Conservation (phyloP, 78 protist species). For the Dictyostelium capitatum region DNA sequence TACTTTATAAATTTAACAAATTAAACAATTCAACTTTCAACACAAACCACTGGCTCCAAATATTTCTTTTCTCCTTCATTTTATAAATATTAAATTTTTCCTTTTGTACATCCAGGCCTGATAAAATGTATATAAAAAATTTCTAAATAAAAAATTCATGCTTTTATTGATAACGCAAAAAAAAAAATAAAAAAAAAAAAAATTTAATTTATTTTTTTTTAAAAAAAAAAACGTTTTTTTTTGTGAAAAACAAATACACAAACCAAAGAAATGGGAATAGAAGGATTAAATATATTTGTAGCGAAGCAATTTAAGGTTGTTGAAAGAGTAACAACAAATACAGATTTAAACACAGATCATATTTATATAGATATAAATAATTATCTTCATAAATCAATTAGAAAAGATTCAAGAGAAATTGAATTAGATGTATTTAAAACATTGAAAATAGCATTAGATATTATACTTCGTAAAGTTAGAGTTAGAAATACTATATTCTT, state of each 20-base stretch:
- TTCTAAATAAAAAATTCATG: too few relatives aligned
- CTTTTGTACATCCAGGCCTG: too few relatives aligned
- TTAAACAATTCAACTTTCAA: too few relatives aligned
- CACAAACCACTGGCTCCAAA: too few relatives aligned
- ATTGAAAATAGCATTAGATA: neutral
- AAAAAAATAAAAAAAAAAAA: too few relatives aligned
- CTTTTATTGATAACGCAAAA: too few relatives aligned
- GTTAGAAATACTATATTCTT: slow-evolving; percentile 14
- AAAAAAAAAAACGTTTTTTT: neutral
- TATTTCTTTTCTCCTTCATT: too few relatives aligned
- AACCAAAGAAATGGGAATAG: neutral
- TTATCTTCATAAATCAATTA: slow-evolving; percentile 3
- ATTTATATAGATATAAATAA: neutral
- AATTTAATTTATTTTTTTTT: slow-evolving; percentile 6
- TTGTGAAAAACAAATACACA: neutral
- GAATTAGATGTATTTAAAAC: neutral
- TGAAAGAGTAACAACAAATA: neutral
- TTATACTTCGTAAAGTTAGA: neutral
- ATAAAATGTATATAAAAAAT: too few relatives aligned
- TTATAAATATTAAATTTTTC: too few relatives aligned
- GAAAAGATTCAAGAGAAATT: neutral
- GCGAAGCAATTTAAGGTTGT: neutral
- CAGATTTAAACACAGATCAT: neutral
- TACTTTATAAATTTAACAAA: too few relatives aligned
- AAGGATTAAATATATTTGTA: neutral